These are phyloP conservation scores for Pseudodiploospora longispora DNA, from an alignment of 2,329 filamentous ascomycete genomes.

Conservation along the genomic window DNA sequence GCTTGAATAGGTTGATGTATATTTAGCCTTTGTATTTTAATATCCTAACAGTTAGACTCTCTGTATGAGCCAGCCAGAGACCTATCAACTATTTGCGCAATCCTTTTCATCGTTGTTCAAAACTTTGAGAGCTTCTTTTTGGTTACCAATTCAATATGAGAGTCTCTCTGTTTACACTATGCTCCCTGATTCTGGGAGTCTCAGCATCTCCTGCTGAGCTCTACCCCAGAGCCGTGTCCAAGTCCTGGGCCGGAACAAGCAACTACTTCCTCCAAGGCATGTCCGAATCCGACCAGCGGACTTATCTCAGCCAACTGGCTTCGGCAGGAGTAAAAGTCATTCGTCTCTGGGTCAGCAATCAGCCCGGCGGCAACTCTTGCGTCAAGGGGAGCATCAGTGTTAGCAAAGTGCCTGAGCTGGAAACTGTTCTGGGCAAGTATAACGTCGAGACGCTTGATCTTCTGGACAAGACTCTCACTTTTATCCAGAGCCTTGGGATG, in stretches of 20 bases:
- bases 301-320: constrained; percentile 10
- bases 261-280: constrained; percentile 12
- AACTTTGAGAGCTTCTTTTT: no score
- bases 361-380: constrained; percentile 6
- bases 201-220: not conserved
- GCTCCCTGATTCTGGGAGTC: not conserved
- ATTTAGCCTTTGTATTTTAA: no score
- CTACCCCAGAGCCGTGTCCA: not conserved
- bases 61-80: no score
- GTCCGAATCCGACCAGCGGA: constrained; percentile 10
- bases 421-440: constrained; percentile 13
- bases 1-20: no score
- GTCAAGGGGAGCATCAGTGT: constrained; percentile 12
- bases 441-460: constrained; percentile 9
- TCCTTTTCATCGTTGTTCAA: no score
- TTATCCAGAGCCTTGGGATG: constrained; percentile 5
- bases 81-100: no score
- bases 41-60: no score
- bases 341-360: constrained; percentile 11
- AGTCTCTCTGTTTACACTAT: not conserved
- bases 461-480: constrained; percentile 8
- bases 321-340: constrained; percentile 11
- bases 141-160: no score
- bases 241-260: constrained; percentile 13
- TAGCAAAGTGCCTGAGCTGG: constrained; percentile 5